A percentile compares a stretch with the other conserved stretches of the same genome.
Conservation (phyloP, 2,329 filamentous ascomycete species). For the Diaporthe caulivora region DNA sequence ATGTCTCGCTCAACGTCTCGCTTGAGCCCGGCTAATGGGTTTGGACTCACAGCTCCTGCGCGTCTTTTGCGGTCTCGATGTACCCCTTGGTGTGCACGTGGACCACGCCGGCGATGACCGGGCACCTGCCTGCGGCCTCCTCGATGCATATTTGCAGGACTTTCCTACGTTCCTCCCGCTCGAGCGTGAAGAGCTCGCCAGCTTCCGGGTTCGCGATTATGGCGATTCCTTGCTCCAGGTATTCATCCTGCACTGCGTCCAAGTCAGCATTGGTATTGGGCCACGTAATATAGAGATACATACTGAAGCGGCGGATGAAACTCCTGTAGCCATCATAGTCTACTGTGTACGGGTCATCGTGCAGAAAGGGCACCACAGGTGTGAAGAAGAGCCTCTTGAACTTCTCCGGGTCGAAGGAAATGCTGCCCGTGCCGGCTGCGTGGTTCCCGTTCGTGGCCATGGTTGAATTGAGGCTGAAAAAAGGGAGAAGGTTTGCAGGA, state of each 20-base stretch:
- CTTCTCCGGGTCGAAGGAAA: not conserved
- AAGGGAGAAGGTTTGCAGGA: no score
- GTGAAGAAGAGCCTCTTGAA: slow-evolving; percentile 21
- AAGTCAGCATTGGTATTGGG: not conserved
- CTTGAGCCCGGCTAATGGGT: no score
- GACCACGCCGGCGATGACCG: slow-evolving; percentile 4
- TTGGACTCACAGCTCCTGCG: not conserved
- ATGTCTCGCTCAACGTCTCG: accelerated
- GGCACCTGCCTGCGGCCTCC: not conserved
- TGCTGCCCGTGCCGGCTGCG: not conserved
- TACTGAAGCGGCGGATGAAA: slow-evolving; percentile 9
- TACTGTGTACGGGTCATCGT: slow-evolving; percentile 4
- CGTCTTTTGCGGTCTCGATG: slow-evolving; percentile 11
- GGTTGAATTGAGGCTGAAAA: not conserved
- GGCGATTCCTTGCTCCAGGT: not conserved
- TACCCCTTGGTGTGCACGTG: slow-evolving; percentile 3
- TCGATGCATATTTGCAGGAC: slow-evolving; percentile 4
- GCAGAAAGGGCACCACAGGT: not conserved
- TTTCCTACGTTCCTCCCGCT: not conserved
- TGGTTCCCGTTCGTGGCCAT: slow-evolving; percentile 1
- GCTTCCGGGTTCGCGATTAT: slow-evolving; percentile 7
- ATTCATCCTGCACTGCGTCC: not conserved
- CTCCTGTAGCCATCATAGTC: slow-evolving; percentile 7
- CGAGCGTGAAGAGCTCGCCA: slow-evolving; percentile 1
- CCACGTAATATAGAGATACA: no score